These are phyloP conservation scores for Lactifluus rugatus DNA, from an alignment of 768 basidiomycete genomes.

Conservation along the genomic window DNA sequence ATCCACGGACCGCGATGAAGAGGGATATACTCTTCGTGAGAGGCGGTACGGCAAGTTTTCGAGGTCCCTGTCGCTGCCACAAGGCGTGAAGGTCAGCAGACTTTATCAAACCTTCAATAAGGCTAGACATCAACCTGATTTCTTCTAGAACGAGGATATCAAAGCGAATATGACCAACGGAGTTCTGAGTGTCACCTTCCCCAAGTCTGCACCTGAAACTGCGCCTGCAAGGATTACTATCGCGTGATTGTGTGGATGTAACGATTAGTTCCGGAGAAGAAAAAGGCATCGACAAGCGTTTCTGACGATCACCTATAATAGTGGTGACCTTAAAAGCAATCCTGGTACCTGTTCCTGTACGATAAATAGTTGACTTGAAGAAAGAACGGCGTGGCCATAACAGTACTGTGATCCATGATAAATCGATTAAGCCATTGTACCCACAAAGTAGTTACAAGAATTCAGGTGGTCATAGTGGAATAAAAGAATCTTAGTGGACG, in stretches of 20 bases:
- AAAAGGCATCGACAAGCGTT: neutral
- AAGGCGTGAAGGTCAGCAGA: slow-evolving; percentile 19
- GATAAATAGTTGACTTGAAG: neutral
- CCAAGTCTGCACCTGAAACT: slow-evolving; percentile 16
- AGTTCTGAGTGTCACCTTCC: slow-evolving; percentile 25
- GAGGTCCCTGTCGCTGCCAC: slow-evolving; percentile 21
- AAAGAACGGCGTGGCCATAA: neutral
- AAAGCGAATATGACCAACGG: slow-evolving; percentile 26
- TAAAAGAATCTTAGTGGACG: neutral
- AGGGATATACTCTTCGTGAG: slow-evolving; percentile 29
- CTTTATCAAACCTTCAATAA: neutral
- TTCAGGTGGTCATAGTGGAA: neutral
- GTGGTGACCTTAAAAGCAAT: neutral
- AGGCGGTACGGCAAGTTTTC: slow-evolving; percentile 26
- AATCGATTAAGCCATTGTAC: neutral
- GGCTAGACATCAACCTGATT: neutral
- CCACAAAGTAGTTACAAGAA: neutral
- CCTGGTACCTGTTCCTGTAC: neutral
- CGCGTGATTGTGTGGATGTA: neutral
- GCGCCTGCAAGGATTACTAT: slow-evolving; percentile 8
- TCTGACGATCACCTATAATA: neutral
- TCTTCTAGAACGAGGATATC: slow-evolving; percentile 23
- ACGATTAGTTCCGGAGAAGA: neutral
- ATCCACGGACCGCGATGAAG: slow-evolving; percentile 28
- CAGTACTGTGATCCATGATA: neutral